Evolutionary conservation across 139 green algal species (phyloP).

Genomic region (Ostreobium quekettii): DNA sequence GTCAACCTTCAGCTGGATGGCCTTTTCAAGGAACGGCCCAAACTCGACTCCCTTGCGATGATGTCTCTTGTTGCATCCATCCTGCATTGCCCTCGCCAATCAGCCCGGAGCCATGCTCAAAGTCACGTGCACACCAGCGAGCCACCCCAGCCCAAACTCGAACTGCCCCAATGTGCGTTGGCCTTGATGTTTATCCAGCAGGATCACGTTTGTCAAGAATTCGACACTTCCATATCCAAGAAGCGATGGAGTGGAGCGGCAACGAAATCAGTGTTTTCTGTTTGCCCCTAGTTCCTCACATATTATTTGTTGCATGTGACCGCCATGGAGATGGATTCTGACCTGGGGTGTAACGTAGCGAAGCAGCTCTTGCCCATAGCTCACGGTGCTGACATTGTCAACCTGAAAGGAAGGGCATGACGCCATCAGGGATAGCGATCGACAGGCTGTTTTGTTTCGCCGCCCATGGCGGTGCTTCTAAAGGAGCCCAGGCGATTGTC

Average conservation of each 20-base stretch:
- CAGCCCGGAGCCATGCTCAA: neutral
- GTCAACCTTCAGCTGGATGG: neutral
- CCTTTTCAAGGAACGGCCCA: neutral
- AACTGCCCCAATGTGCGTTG: neutral
- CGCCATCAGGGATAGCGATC: too few relatives aligned
- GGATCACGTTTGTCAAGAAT: neutral
- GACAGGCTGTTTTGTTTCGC: too few relatives aligned
- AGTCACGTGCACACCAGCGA: neutral
- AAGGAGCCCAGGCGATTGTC: too few relatives aligned
- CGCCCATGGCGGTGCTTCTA: too few relatives aligned
- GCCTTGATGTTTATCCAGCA: neutral
- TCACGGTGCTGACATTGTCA: neutral
- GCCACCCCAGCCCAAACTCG: neutral
- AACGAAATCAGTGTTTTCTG: neutral
- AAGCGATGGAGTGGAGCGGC: neutral
- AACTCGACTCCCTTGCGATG: neutral
- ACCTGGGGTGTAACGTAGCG: neutral
- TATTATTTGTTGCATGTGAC: too few relatives aligned
- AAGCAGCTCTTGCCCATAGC: neutral
- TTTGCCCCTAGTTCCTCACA: too few relatives aligned
- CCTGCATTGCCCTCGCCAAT: neutral
- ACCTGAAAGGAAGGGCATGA: too few relatives aligned
- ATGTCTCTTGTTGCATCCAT: neutral
- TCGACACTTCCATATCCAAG: neutral
- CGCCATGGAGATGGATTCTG: neutral